Evolutionary conservation across 2,329 filamentous ascomycete genomes (phyloP).

Genomic region (Penicillium sp.): DNA sequence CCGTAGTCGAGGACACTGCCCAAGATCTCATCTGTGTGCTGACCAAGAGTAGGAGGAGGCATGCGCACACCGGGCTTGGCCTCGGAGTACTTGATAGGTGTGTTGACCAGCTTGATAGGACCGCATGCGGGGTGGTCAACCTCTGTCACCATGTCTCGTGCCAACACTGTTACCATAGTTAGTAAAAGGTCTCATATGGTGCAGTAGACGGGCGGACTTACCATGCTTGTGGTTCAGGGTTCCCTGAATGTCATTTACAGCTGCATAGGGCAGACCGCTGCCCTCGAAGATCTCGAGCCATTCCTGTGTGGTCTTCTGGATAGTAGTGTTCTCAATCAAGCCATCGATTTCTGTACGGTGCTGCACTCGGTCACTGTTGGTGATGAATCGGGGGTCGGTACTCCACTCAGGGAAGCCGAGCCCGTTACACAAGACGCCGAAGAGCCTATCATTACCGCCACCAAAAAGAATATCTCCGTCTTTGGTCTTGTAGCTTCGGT

Average conservation of each 20-base stretch:
- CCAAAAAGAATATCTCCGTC: conserved; percentile 63
- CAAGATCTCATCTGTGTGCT: conserved; percentile 80
- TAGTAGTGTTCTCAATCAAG: conserved; percentile 71
- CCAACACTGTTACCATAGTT: conserved; percentile 49
- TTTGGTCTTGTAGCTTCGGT: conserved; percentile 69
- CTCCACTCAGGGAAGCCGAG: conserved; percentile 59
- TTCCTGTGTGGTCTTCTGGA: conserved; percentile 74
- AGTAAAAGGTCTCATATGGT: not conserved
- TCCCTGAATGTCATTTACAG: conserved; percentile 86
- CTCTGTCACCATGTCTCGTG: conserved; percentile 84
- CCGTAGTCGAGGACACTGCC: conserved; percentile 59
- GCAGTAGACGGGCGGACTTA: conserved; percentile 31
- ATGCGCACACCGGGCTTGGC: conserved; percentile 70
- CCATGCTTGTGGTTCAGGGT: conserved; percentile 84
- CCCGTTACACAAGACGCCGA: conserved; percentile 56
- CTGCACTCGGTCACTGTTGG: conserved; percentile 57
- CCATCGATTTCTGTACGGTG: conserved; percentile 74
- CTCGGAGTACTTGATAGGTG: conserved; percentile 89
- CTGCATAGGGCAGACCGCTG: conserved; percentile 89
- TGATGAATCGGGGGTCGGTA: conserved; percentile 54
- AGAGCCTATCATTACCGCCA: conserved; percentile 61
- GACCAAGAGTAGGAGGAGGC: conserved; percentile 77
- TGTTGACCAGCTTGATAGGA: conserved; percentile 83
- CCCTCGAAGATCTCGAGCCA: conserved; percentile 86
- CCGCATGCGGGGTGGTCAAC: conserved; percentile 80